A percentile compares a stretch with the other conserved stretches of the same genome.
Evolutionary conservation across 306 rosid genomes (phyloP).

Genomic region (Trifolium dubium): DNA sequence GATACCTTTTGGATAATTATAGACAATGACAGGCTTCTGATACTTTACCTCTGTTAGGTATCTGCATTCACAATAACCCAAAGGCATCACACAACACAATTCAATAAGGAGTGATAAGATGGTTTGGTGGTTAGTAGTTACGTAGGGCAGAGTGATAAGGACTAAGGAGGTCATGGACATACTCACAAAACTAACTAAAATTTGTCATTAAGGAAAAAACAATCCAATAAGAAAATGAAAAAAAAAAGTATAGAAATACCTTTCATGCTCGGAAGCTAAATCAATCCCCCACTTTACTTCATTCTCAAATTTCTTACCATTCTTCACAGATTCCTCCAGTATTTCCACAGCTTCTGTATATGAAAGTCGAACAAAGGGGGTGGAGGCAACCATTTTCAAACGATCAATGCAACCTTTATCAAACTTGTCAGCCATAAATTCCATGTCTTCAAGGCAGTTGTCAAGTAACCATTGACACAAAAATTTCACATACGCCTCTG

Average conservation of each 20-base stretch:
- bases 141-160: neutral
- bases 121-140: neutral
- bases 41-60: conserved; percentile 85
- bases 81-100: conserved; percentile 28
- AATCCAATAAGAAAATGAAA: conserved; percentile 26
- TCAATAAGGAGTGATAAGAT: conserved; percentile 1
- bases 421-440: conserved; percentile 80
- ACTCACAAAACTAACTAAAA: neutral
- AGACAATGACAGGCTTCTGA: conserved; percentile 92
- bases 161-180: neutral
- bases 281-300: conserved; percentile 96
- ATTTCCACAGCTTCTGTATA: conserved; percentile 91
- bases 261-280: conserved; percentile 95
- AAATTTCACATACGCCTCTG: conserved; percentile 89
- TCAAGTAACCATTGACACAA: conserved; percentile 93
- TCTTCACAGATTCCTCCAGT: conserved; percentile 76
- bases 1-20: conserved; percentile 89
- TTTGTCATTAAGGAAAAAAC: neutral
- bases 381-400: conserved; percentile 78
- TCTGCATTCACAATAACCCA: conserved; percentile 51
- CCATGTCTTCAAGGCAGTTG: conserved; percentile 85
- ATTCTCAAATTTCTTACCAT: conserved; percentile 85
- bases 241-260: conserved; percentile 50
- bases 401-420: conserved; percentile 84
- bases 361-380: conserved; percentile 73